Conservation (phyloP, 164 flowering plant species). For the Macadamia tetraphylla region DNA sequence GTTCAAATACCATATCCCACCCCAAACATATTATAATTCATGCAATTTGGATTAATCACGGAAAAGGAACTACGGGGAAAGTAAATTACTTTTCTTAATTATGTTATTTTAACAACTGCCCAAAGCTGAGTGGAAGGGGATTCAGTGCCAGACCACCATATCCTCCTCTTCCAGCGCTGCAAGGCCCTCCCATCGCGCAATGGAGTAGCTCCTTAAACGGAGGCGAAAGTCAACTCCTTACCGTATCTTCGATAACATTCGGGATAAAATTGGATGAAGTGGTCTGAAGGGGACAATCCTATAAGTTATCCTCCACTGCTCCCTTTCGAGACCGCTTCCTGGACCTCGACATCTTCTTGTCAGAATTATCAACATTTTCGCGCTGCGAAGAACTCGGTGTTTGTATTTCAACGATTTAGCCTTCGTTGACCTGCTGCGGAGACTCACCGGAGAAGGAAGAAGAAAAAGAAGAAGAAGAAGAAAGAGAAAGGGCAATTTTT, state of each 20-base stretch:
- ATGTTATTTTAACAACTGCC: background rate
- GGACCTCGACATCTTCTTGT: conserved; percentile 1
- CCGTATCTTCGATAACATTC: conserved; percentile 66
- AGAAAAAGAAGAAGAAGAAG: too few relatives aligned
- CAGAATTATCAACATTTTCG: background rate
- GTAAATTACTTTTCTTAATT: background rate
- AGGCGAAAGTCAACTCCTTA: conserved; percentile 79
- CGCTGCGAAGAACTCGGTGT: background rate
- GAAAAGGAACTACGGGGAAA: background rate
- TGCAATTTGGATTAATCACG: background rate
- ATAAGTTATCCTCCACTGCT: conserved; percentile 3
- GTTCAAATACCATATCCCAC: too few relatives aligned
- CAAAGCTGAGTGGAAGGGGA: conserved; percentile 45
- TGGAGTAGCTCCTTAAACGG: conserved; percentile 70
- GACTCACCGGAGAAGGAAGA: too few relatives aligned
- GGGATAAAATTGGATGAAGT: conserved; percentile 21
- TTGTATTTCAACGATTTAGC: too few relatives aligned
- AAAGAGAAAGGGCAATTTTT: too few relatives aligned
- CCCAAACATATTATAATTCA: background rate
- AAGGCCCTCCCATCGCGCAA: conserved; percentile 36
- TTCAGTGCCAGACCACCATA: conserved; percentile 36
- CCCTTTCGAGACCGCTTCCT: background rate
- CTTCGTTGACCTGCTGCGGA: too few relatives aligned
- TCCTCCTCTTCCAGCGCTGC: conserved; percentile 13
- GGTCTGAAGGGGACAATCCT: conserved; percentile 8